A percentile compares a stretch with the other conserved stretches of the same genome.
Conservation (phyloP, 2,329 filamentous ascomycete genomes). For the Pseudogymnoascus sp. region DNA sequence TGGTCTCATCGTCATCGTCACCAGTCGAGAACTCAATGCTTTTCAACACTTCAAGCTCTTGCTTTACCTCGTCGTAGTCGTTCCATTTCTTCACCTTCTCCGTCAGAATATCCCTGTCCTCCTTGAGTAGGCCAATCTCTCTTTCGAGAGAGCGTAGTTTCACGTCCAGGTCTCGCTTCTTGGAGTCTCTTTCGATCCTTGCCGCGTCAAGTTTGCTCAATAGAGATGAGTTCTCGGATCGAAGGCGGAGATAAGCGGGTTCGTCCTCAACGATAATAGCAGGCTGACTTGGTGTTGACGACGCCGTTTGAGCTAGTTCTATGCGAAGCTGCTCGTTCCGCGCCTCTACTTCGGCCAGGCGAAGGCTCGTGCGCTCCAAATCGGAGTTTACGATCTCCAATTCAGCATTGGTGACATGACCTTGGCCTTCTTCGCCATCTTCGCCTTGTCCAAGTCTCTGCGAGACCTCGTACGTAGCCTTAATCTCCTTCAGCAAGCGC, state of each 20-base stretch:
- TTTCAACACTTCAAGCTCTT: conserved; percentile 92
- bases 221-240: conserved; percentile 88
- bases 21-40: conserved; percentile 95
- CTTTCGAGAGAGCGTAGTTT: conserved; percentile 73
- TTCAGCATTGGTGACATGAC: conserved; percentile 74
- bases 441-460: conserved; percentile 75
- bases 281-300: conserved; percentile 55
- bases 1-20: conserved; percentile 61
- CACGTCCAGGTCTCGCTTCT: conserved; percentile 67
- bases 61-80: conserved; percentile 94
- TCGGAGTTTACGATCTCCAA: conserved; percentile 90
- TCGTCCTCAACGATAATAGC: conserved; percentile 71
- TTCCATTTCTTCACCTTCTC: conserved; percentile 79
- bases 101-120: conserved; percentile 74
- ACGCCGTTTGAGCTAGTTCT: conserved; percentile 83
- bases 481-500: conserved; percentile 82
- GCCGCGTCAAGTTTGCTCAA: conserved; percentile 79
- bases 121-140: conserved; percentile 63
- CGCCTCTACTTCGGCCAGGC: conserved; percentile 84
- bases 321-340: conserved; percentile 89
- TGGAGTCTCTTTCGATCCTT: conserved; percentile 73
- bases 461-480: conserved; percentile 94
- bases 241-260: conserved; percentile 75
- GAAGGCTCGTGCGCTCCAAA: conserved; percentile 76
- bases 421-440: conserved; percentile 49